Percentiles rank a stretch among this genome's conserved stretches.
Conservation (phyloP, 1,139 yeast genomes). For the Hansenula sp. region DNA sequence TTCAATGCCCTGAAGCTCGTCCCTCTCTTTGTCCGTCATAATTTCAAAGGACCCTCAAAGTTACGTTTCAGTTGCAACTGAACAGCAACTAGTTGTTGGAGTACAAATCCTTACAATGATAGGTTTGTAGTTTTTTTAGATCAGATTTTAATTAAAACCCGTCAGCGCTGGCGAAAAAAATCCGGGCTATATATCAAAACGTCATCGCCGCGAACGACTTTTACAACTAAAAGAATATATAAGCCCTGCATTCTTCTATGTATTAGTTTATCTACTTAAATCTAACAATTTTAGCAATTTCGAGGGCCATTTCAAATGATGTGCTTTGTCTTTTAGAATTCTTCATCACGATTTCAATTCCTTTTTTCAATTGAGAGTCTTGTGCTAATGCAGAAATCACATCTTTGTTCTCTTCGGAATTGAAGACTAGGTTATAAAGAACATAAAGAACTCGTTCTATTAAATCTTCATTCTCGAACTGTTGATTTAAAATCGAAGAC, state of each 20-base stretch:
- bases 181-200: too few relatives aligned
- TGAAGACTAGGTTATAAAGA: constrained; percentile 22
- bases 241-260: too few relatives aligned
- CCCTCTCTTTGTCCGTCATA: neutral
- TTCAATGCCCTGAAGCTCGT: neutral
- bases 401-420: constrained; percentile 7
- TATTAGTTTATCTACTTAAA: neutral
- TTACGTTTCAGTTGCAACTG: too few relatives aligned
- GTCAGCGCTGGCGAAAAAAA: too few relatives aligned
- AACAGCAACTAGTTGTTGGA: too few relatives aligned
- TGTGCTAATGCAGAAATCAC: neutral
- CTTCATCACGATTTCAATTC: constrained; percentile 5
- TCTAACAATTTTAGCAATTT: constrained; percentile 6
- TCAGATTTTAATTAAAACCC: too few relatives aligned
- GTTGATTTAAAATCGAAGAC: constrained; percentile 7
- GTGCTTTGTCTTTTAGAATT: constrained; percentile 3
- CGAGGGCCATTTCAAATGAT: constrained; percentile 13
- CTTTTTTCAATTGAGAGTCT: constrained; percentile 1
- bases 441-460: constrained; percentile 39
- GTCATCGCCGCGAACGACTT: too few relatives aligned
- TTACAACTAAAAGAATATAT: too few relatives aligned
- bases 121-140: too few relatives aligned
- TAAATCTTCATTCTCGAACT: constrained; percentile 10
- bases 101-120: too few relatives aligned
- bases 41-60: too few relatives aligned